Conservation (phyloP, 78 protist genomes). For the Dictyostelium discoideum region dicty_2.7 NC_007089.4:1008501-1009000, state of each 20-base stretch:
- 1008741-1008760: neutral
- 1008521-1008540: slow-evolving; percentile 48
- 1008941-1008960: neutral
- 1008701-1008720: neutral
- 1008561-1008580: neutral
- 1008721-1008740: slow-evolving; percentile 34
- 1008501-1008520: neutral
- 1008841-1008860: neutral
- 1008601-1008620: slow-evolving; percentile 59
- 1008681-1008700: neutral
- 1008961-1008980: slow-evolving; percentile 18
- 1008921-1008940: slow-evolving; percentile 12
- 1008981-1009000: neutral
- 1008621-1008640: slow-evolving; percentile 43
- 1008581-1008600: neutral
- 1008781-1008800: neutral
- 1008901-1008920: neutral
- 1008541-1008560: slow-evolving; percentile 20
- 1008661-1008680: slow-evolving; percentile 35
- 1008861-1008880: slow-evolving; percentile 9
- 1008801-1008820: neutral
- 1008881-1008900: slow-evolving; percentile 62
- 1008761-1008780: neutral
- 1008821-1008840: neutral
- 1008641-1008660: neutral